A percentile compares a stretch with the other conserved stretches of the same genome.
Evolutionary conservation across 768 basidiomycete genomes (phyloP).

Genomic region (Lactarius sanguifluus): DNA sequence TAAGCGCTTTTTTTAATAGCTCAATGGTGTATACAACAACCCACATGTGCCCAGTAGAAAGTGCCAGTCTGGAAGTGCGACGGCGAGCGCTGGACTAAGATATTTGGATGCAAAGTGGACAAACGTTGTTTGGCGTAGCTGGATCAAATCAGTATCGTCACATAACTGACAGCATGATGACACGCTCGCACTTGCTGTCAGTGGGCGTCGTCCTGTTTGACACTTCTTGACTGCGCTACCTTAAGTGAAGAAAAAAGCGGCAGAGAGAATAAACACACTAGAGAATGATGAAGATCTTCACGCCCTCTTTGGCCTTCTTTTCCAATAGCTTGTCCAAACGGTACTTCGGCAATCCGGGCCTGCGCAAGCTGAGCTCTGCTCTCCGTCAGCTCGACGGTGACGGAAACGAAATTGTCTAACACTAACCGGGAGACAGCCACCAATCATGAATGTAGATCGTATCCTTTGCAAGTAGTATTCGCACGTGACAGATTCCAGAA

Average conservation of each 20-base stretch:
- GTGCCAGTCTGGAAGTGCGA: conserved; percentile 97
- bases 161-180: neutral
- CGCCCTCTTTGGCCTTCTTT: conserved; percentile 90
- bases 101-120: conserved; percentile 79
- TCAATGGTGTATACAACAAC: conserved; percentile 32
- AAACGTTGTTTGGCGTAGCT: conserved; percentile 88
- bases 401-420: neutral
- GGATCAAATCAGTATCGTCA: neutral
- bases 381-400: conserved; percentile 4
- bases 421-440: conserved; percentile 89
- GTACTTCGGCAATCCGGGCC: conserved; percentile 82
- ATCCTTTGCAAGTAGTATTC: conserved; percentile 83
- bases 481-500: conserved; percentile 97
- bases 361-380: conserved; percentile 78
- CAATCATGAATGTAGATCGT: conserved; percentile 96
- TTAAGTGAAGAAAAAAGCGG: neutral
- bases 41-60: conserved; percentile 97
- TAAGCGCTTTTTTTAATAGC: neutral
- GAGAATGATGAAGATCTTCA: conserved; percentile 93
- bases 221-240: conserved; percentile 78
- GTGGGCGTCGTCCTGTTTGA: conserved; percentile 93
- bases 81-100: conserved; percentile 95
- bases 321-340: conserved; percentile 84
- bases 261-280: conserved; percentile 55
- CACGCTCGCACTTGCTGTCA: conserved; percentile 73